Evolutionary conservation across 805 yeast species (phyloP).

Genomic region (Jamesozyma jinghongensis): DNA sequence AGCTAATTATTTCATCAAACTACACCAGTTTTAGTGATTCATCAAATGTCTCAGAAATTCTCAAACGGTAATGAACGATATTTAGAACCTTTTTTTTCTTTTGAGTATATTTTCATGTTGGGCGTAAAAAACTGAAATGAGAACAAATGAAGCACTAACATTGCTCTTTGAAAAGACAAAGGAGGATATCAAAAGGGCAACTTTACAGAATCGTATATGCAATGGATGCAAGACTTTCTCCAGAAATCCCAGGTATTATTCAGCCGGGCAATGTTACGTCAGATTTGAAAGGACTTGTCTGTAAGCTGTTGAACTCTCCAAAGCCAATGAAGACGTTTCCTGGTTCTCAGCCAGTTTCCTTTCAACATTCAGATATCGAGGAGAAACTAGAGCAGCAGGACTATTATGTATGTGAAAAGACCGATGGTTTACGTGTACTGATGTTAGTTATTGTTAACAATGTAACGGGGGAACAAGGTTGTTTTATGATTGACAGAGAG

Average conservation of each 20-base stretch:
- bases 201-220: neutral
- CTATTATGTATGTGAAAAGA: slow-evolving; percentile 90
- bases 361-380: slow-evolving; percentile 61
- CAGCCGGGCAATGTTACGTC: slow-evolving; percentile 65
- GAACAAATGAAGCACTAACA: too few relatives aligned
- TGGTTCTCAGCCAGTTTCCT: slow-evolving; percentile 94
- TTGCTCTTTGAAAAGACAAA: too few relatives aligned
- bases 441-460: slow-evolving; percentile 55
- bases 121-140: too few relatives aligned
- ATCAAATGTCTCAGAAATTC: too few relatives aligned
- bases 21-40: too few relatives aligned
- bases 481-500: slow-evolving; percentile 80
- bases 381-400: slow-evolving; percentile 59
- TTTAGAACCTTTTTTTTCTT: too few relatives aligned
- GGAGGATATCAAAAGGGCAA: too few relatives aligned
- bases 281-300: slow-evolving; percentile 59
- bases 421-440: slow-evolving; percentile 85
- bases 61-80: too few relatives aligned
- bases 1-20: too few relatives aligned
- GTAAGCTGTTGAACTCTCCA: slow-evolving; percentile 48
- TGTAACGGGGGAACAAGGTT: slow-evolving; percentile 75
- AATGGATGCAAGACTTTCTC: slow-evolving; percentile 44
- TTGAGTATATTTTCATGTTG: too few relatives aligned
- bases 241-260: slow-evolving; percentile 75
- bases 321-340: slow-evolving; percentile 51